These are phyloP conservation scores for Jimgerdemannia lactiflua DNA, from an alignment of 192 early-diverging fungal species.

Conservation along the genomic window DNA sequence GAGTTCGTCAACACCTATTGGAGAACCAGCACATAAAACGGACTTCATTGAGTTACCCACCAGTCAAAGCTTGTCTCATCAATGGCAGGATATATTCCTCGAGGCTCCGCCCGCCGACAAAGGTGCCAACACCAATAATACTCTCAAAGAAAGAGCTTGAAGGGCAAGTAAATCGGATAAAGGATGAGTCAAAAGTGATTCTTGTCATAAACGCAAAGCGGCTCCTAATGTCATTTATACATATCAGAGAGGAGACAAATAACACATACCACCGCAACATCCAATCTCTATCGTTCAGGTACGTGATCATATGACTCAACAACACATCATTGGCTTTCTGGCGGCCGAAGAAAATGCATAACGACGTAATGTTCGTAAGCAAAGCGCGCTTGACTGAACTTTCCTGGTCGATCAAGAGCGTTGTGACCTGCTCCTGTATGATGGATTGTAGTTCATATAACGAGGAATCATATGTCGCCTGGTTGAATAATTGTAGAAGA, in stretches of 20 bases:
- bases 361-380: slow-evolving; percentile 72
- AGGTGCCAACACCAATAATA: slow-evolving; percentile 85
- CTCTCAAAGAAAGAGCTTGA: slow-evolving; percentile 91
- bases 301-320: slow-evolving; percentile 93
- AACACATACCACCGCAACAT: slow-evolving; percentile 70
- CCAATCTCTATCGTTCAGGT: slow-evolving; percentile 96
- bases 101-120: slow-evolving; percentile 81
- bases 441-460: slow-evolving; percentile 73
- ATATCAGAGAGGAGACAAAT: no score
- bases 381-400: slow-evolving; percentile 84
- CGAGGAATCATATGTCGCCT: slow-evolving; percentile 71
- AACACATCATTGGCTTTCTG: slow-evolving; percentile 80
- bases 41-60: slow-evolving; percentile 22
- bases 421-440: slow-evolving; percentile 79
- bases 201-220: background rate
- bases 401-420: slow-evolving; percentile 77
- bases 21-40: no score
- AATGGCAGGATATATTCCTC: slow-evolving; percentile 94
- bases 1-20: background rate
- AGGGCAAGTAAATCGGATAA: background rate
- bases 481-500: slow-evolving; percentile 1
- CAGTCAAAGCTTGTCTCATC: slow-evolving; percentile 81
- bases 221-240: background rate
- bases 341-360: slow-evolving; percentile 83
- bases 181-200: background rate